These are phyloP conservation scores for Rhodotorula sp. DNA, from an alignment of 1,284 basidiomycete genomes.

Conservation along the genomic window DNA sequence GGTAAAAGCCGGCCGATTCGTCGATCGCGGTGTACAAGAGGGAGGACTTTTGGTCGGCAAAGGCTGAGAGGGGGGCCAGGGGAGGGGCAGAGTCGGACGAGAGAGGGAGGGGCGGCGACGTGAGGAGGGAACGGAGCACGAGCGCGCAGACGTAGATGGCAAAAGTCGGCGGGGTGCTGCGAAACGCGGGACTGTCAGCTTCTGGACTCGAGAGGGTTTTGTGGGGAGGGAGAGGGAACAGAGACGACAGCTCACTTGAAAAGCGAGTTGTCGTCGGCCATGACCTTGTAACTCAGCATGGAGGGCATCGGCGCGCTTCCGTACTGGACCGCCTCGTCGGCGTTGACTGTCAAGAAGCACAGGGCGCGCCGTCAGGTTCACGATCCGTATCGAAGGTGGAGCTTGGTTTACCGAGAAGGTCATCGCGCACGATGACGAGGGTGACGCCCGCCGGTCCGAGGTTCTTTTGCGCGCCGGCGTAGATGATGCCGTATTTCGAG, in stretches of 20 bases:
- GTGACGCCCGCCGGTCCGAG: slow-evolving; percentile 92
- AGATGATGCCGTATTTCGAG: slow-evolving; percentile 86
- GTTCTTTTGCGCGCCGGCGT: slow-evolving; percentile 99
- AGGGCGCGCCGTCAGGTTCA: too few species aligned
- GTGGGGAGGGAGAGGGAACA: too few species aligned
- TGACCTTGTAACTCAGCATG: slow-evolving; percentile 80
- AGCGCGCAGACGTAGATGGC: slow-evolving; percentile 88
- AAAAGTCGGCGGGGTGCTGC: slow-evolving; percentile 80
- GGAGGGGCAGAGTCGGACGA: slow-evolving; percentile 56
- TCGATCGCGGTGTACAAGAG: slow-evolving; percentile 71
- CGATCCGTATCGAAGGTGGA: too few species aligned
- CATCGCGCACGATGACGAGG: slow-evolving; percentile 86
- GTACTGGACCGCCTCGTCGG: slow-evolving; percentile 75
- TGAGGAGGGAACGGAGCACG: slow-evolving; percentile 69
- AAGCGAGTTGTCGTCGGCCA: slow-evolving; percentile 74
- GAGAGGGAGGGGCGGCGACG: slow-evolving; percentile 38
- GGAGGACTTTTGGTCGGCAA: slow-evolving; percentile 69
- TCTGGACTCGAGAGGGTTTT: too few species aligned
- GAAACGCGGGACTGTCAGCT: background rate
- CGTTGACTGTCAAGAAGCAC: slow-evolving; percentile 58
- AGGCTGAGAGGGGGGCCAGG: slow-evolving; percentile 58
- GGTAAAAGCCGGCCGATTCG: slow-evolving; percentile 48
- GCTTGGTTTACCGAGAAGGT: slow-evolving; percentile 60
- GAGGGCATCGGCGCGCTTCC: slow-evolving; percentile 69
- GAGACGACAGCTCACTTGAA: slow-evolving; percentile 61